phyloP scores from a whole-genome alignment of 139 green algal genomes.

The Coelastrella sp. region DNA sequence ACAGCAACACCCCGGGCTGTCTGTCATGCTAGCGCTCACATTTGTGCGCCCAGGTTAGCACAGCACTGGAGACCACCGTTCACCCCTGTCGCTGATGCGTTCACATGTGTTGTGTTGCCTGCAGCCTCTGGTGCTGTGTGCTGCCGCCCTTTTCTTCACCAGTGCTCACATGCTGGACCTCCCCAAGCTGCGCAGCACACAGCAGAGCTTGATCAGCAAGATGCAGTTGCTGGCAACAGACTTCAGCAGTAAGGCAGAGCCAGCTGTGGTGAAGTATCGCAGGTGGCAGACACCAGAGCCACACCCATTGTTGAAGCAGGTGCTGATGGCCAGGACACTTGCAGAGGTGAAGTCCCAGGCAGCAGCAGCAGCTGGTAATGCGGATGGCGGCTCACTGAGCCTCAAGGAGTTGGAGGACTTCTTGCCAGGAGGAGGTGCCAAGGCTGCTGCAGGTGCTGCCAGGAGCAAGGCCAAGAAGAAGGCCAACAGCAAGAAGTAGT shows the following conservation, averaged over 20 bases:
- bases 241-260: neutral
- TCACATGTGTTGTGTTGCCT: neutral
- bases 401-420: conserved; percentile 22
- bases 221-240: conserved; percentile 12
- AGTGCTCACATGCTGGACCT: neutral
- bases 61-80: neutral
- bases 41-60: neutral
- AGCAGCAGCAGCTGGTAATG: neutral
- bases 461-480: conserved; percentile 8
- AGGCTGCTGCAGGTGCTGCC: neutral
- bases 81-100: neutral
- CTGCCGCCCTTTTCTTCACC: neutral
- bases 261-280: neutral
- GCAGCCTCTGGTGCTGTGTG: neutral
- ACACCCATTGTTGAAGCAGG: neutral
- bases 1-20: too few species aligned
- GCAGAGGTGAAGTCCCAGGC: neutral
- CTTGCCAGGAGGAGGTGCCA: neutral
- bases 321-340: neutral
- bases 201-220: neutral
- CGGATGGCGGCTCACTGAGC: neutral
- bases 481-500: conserved; percentile 9
- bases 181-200: neutral
- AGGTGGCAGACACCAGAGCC: conserved; percentile 4
- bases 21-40: too few species aligned